Base-by-base conservation (phyloP, 495 filamentous ascomycete species). In the Penicillium subrubescens region DNA sequence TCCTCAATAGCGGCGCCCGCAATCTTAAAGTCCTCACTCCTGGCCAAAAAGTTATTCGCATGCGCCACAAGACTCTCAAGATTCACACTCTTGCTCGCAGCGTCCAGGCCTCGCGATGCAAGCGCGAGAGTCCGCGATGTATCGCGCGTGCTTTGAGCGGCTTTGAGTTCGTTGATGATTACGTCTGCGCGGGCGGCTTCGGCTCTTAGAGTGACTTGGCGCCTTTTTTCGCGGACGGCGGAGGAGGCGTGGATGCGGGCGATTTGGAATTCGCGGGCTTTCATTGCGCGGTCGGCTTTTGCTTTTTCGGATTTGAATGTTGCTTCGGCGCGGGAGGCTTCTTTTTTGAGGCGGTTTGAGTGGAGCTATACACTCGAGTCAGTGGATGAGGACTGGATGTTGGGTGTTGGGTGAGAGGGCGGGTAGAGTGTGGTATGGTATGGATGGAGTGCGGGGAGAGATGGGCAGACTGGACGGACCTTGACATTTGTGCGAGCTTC, bases 401-500 rank as follows among this genome's bases (percentile, higher is more conserved):
- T n/a, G n/a, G n/a, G n/a, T n/a, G n/a, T n/a, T n/a, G 34, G 37
- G 34, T 31, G 56, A 44, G 48, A 50, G 56, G 44, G 41, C 43
- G 41, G 27, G 53, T 27, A 39, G 17, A 48, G n/a, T 60, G 60
- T 46, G 50, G 50, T 55, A 53, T 10, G 57, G 34, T 19, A 54
- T 34, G 29, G 17, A 25, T 34, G 52, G 52, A 11, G 17, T 33
- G 52, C 29, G 52, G 52, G 52, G 52, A 35, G 29, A 11, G 33
- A 55, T n/a, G 15, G 17, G 29, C 12, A 52, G 50, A 31, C 39
- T 14, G 35, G 7, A 55, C 65, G 65, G 57, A 82, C 80, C 63
- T 82, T 81, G 37, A 82, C 80, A 81, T 82, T 82, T 35, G 80
- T 82, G 62, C 80, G 80, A 35, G 80, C 80, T 69, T 82, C 80